A percentile compares a stretch with the other conserved stretches of the same genome.
Evolutionary conservation across 805 yeast genomes (phyloP).

Genomic region (Nakazawaea ernobii): DNA sequence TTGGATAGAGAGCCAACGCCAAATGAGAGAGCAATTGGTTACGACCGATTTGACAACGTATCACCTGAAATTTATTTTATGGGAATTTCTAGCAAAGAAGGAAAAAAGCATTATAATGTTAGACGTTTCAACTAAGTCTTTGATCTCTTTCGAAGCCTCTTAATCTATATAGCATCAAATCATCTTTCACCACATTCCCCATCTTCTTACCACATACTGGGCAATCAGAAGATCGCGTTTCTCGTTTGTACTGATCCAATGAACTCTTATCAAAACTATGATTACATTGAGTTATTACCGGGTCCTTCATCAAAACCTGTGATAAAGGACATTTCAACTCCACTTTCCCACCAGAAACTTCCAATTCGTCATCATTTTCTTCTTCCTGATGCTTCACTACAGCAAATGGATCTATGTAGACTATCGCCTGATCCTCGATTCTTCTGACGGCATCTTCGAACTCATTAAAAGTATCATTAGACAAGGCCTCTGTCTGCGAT

Average conservation of each 20-base stretch:
- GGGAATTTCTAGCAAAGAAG: background rate
- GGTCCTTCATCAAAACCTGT: constrained; percentile 41
- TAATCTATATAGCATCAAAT: constrained; percentile 51
- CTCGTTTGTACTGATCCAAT: constrained; percentile 29
- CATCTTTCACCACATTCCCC: constrained; percentile 34
- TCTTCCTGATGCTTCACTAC: constrained; percentile 23
- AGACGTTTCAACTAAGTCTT: constrained; percentile 12
- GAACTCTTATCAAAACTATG: constrained; percentile 57
- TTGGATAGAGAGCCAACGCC: too few species aligned
- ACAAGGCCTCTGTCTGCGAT: background rate
- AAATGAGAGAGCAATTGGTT: too few species aligned
- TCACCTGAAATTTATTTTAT: background rate
- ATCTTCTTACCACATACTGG: constrained; percentile 45
- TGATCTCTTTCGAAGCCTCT: constrained; percentile 27
- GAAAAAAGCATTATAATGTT: background rate
- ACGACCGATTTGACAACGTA: too few species aligned
- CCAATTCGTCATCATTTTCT: constrained; percentile 53
- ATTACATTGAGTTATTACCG: constrained; percentile 50
- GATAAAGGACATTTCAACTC: constrained; percentile 67
- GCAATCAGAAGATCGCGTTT: constrained; percentile 31
- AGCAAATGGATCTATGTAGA: constrained; percentile 6
- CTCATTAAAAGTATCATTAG: background rate
- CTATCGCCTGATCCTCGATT: background rate
- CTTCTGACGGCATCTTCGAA: background rate
- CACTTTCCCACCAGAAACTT: constrained; percentile 66